Base-by-base conservation (phyloP, 2,329 filamentous ascomycete species). In the Macrophomina tecta region DNA sequence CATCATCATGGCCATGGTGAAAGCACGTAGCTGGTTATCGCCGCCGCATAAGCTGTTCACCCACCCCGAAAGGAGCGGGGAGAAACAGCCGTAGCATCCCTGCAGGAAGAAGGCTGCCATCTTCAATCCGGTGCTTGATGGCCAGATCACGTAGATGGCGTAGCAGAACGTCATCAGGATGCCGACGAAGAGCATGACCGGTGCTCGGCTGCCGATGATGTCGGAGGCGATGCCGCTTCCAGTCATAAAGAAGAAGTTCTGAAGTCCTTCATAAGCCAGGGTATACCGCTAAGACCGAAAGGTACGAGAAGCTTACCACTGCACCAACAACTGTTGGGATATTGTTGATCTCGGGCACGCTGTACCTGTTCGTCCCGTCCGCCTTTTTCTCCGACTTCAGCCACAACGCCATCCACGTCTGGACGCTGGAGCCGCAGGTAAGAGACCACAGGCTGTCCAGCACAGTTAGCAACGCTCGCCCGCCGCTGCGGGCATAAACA, bases 261-360 rank as follows among this genome's bases (percentile, higher is more conserved):
- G 42, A 16, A 45, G 28, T 16, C 2, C 11, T 11, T 7, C 2
- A 5, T 23, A 5, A 16, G 12, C 12, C 2, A 5, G 6, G 3
- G 16, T 30, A 12, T 9, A 4, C 14, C 30, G 34, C 1, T 9
- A 0, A 12, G 8, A 7, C 5, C 1, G 5, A n/a, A 11, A 61
- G 23, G 23, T 23, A 2, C 23, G 23, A 23, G 23, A 23, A 23
- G 23, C 56, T 11, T 61, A 61, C 56, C 16, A 67, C 49, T 9
- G 81, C 81, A 40, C 78, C 78, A 36, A 82, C 77, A 30, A 76
- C 72, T 0, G 82, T 83, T 1, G 82, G 80, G 40, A 82, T 82
- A 69, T 80, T 82, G 73, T 83, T 83, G 73, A 82, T 78, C 69
- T 82, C 70, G 1, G 77, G 75, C 2, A 81, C 72, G 0, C 75